Conservation (phyloP, 202 grass and related monocot genomes). For the Zoysia matrella region DNA sequence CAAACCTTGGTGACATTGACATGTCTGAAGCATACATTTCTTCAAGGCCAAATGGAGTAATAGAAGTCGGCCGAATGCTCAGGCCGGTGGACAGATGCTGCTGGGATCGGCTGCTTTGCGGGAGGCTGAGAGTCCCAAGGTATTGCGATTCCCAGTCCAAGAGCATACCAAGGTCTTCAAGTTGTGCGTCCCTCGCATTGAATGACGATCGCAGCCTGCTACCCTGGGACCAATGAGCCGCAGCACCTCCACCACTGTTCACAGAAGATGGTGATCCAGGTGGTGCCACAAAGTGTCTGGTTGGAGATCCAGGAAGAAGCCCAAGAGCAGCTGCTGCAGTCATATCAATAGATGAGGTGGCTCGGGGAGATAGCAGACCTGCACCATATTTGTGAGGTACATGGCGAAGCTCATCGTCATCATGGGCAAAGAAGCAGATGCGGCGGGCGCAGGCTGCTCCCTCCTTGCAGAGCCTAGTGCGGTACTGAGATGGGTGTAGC, state of each 20-base stretch:
- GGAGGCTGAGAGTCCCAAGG: slow-evolving; percentile 56
- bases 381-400: slow-evolving; percentile 41
- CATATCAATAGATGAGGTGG: slow-evolving; percentile 63
- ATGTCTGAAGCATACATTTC: slow-evolving; percentile 78
- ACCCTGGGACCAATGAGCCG: slow-evolving; percentile 59
- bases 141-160: slow-evolving; percentile 70
- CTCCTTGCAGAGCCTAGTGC: slow-evolving; percentile 75
- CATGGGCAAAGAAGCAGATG: slow-evolving; percentile 78
- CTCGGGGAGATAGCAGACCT: slow-evolving; percentile 57
- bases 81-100: slow-evolving; percentile 45
- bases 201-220: slow-evolving; percentile 83
- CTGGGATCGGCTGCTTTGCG: slow-evolving; percentile 34
- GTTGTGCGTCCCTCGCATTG: slow-evolving; percentile 66
- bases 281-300: slow-evolving; percentile 51
- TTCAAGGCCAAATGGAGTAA: slow-evolving; percentile 65
- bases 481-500: slow-evolving; percentile 76
- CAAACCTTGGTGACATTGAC: slow-evolving; percentile 70
- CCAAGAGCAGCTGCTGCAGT: slow-evolving; percentile 54
- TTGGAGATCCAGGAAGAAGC: slow-evolving; percentile 59
- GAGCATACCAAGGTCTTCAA: slow-evolving; percentile 64
- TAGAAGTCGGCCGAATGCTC: slow-evolving; percentile 51
- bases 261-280: slow-evolving; percentile 52
- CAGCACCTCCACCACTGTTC: slow-evolving; percentile 40
- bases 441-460: slow-evolving; percentile 58
- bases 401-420: slow-evolving; percentile 66